A percentile compares a stretch with the other conserved stretches of the same genome.
phyloP scores from a whole-genome alignment of 78 protist genomes.

The Dictyostelium brefeldianum region DNA sequence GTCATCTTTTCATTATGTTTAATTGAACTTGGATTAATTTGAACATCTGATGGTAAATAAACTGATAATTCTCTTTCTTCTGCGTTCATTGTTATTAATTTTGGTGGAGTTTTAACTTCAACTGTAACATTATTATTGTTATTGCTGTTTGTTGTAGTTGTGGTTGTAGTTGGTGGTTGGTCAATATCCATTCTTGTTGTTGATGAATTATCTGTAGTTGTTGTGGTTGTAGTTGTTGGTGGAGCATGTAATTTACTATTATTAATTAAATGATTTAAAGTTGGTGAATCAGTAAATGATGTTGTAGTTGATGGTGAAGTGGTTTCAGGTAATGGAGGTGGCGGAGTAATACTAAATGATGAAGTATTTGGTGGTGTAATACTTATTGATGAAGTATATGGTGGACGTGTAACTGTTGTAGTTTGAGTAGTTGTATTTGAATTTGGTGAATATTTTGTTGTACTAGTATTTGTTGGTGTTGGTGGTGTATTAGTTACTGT shows the following conservation, averaged over 20 bases:
- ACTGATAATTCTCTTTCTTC: constrained; percentile 46
- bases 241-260: not conserved
- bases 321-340: constrained; percentile 1
- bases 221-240: not conserved
- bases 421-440: not conserved
- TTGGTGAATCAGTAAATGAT: not conserved
- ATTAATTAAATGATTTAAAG: no score
- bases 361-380: not conserved
- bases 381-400: not conserved
- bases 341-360: not conserved
- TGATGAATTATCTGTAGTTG: not conserved
- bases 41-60: constrained; percentile 35
- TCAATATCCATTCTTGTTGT: constrained; percentile 29
- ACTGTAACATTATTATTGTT: not conserved
- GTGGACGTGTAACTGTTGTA: not conserved
- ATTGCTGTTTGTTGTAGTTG: not conserved
- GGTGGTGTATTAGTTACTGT: not conserved
- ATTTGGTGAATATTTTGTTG: not conserved
- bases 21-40: constrained; percentile 39
- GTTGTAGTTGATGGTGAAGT: constrained; percentile 10
- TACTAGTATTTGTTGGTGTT: constrained; percentile 15
- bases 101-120: not conserved
- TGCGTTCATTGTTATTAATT: constrained; percentile 8
- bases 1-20: constrained; percentile 37
- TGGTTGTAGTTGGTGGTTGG: not conserved